phyloP scores from a whole-genome alignment of 441 rosid genomes.

The Euphorbia neoarborescens region DNA sequence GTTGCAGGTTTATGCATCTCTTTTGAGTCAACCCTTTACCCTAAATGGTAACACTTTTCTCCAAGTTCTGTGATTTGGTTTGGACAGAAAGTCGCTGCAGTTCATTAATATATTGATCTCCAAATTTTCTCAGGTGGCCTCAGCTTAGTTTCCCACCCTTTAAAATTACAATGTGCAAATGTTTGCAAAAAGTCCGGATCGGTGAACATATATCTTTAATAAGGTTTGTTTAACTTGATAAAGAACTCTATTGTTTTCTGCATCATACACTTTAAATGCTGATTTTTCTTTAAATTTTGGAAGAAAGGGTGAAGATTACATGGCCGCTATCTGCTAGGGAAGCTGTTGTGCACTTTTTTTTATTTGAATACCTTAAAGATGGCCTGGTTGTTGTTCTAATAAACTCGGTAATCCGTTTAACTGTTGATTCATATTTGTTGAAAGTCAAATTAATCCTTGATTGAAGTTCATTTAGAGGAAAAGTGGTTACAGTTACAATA shows the following conservation, averaged over 20 bases:
- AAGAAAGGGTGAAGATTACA: conserved; percentile 91
- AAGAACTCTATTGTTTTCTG: conserved; percentile 14
- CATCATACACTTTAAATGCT: conserved; percentile 23
- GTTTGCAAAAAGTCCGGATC: conserved; percentile 52
- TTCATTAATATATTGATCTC: conserved; percentile 8
- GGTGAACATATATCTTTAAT: conserved; percentile 68
- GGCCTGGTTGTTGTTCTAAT: conserved; percentile 53
- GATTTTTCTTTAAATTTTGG: conserved; percentile 38
- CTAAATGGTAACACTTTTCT: conserved; percentile 58
- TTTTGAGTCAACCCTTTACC: conserved; percentile 64
- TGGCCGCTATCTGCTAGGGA: conserved; percentile 90
- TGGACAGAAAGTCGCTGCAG: conserved; percentile 11
- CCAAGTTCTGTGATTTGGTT: neutral
- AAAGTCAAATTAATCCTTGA: neutral
- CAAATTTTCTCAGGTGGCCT: conserved; percentile 69
- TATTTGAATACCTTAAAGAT: conserved; percentile 69
- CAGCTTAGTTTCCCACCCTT: conserved; percentile 59
- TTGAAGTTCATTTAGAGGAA: neutral
- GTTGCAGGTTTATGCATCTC: conserved; percentile 74
- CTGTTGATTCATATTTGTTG: conserved; percentile 9
- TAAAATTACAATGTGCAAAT: conserved; percentile 39
- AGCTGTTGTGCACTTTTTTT: conserved; percentile 54
- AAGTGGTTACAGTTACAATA: conserved; percentile 2
- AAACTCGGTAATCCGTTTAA: conserved; percentile 58
- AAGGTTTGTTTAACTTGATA: conserved; percentile 37